Base-by-base conservation (phyloP, 139 green algal genomes). In the Pleodorina starrii region DNA sequence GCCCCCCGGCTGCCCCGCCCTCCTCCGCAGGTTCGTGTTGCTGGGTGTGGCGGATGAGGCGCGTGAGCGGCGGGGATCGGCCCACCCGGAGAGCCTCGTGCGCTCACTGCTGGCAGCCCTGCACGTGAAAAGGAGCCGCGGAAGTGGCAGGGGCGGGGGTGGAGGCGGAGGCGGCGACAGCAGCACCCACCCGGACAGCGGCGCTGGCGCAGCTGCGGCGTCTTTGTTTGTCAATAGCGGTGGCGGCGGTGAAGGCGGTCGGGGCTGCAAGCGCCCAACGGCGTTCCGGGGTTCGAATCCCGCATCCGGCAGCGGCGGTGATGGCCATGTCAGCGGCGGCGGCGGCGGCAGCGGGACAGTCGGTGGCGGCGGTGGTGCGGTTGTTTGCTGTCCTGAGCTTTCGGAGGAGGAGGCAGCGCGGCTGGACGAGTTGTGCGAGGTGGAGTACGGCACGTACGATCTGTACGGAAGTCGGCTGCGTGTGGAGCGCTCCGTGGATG, bases 341-440 rank as follows among this genome's bases (percentile, higher is more conserved):
- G 21, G 36, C 3, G 36, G 36, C 21, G 25, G 7, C 16, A 5
- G 36, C 3, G 23, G 23, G 6, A 38, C 0, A 17, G 40, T 2
- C 73, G 44, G 50, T 2, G 48, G 1, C 16, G 40, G 23, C 21
- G 9, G 36, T 10, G 36, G 23, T 19, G 79, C 21, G 51, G 79
- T 75, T 17, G 54, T 86, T 63, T 86, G 79, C 57, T 86, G 79
- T 40, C 57, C 79, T 7, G 57, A 86, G 54, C 79, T 86, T 57
- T 35, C 40, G 27, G 79, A 59, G 40, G 57, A 42, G 0, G 79
- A 86, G 54, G 79, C n/a, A 23, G 57, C 16, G 36, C 36, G 25
- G 21, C 40, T 86, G 36, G 27, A 75, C 5, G 79, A 86, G 79
- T 16, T 38, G 23, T 59, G 40, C 54, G 57, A 86, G 79, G 25